Percentiles rank a stretch among this genome's conserved stretches.
Evolutionary conservation across 75 land plant species (phyloP).

Genomic region (Pseudotsuga menziesii): DNA sequence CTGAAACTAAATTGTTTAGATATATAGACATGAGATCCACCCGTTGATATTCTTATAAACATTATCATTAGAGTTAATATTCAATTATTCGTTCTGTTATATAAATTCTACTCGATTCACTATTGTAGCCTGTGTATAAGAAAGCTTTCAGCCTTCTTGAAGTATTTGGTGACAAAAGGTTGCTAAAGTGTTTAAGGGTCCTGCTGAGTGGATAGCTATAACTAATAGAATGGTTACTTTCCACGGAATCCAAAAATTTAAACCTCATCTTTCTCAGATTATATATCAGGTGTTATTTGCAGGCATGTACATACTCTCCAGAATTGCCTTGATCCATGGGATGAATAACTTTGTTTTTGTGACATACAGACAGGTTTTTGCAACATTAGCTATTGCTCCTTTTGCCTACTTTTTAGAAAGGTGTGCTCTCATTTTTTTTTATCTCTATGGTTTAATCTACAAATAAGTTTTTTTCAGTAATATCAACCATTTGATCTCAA

Average conservation of each 20-base stretch:
- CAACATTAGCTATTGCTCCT: constrained; percentile 1
- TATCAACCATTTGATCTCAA: too few relatives aligned
- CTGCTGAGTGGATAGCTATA: neutral
- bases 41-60: too few relatives aligned
- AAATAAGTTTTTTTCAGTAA: too few relatives aligned
- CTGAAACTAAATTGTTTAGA: too few relatives aligned
- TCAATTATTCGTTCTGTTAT: neutral
- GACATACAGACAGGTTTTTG: constrained; percentile 3
- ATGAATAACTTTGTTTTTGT: constrained; percentile 3
- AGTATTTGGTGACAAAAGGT: too few relatives aligned
- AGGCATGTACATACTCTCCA: neutral
- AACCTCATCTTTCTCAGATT: neutral
- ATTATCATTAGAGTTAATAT: too few relatives aligned
- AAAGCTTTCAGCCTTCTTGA: too few relatives aligned
- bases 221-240: neutral
- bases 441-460: too few relatives aligned
- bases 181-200: neutral
- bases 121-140: too few relatives aligned
- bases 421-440: neutral
- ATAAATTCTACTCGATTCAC: too few relatives aligned
- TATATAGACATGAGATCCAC: too few relatives aligned
- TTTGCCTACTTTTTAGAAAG: constrained; percentile 5
- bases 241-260: neutral
- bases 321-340: neutral
- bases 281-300: neutral